Conservation (phyloP, 345 rosid species). For the Lumnitzera littorea region DNA sequence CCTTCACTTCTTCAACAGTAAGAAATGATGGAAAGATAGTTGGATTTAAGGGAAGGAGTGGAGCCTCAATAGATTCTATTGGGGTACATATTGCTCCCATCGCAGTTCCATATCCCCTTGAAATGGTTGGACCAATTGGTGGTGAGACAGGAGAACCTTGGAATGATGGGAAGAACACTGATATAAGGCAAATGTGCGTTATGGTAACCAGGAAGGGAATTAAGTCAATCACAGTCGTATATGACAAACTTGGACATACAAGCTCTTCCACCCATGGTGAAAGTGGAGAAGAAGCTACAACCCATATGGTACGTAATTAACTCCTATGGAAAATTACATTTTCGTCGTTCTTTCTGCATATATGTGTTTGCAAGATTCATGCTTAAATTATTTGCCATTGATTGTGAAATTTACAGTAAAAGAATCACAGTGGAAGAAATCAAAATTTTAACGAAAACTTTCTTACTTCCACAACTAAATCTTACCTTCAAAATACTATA, state of each 20-base stretch:
- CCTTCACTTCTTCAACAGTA: background rate
- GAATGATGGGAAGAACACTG: constrained; percentile 5
- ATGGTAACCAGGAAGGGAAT: background rate
- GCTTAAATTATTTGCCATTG: no score
- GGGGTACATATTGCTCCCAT: constrained; percentile 8
- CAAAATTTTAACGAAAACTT: no score
- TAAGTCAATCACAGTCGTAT: background rate
- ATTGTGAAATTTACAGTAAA: no score
- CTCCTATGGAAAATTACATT: no score
- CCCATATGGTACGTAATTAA: no score
- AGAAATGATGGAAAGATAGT: background rate
- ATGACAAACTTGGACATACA: constrained; percentile 1
- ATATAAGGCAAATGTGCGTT: constrained; percentile 3
- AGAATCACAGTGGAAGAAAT: no score
- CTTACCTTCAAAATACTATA: no score
- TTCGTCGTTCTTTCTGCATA: no score
- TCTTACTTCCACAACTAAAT: no score
- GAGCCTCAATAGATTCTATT: background rate
- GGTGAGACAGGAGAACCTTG: constrained; percentile 2
- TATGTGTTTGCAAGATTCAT: no score
- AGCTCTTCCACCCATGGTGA: constrained; percentile 4
- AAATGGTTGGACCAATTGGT: background rate
- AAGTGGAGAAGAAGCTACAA: background rate
- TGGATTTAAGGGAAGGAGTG: constrained; percentile 1
- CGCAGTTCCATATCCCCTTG: constrained; percentile 3